Conservation (phyloP, 208 protist species). For the Lotmaria passim region DNA sequence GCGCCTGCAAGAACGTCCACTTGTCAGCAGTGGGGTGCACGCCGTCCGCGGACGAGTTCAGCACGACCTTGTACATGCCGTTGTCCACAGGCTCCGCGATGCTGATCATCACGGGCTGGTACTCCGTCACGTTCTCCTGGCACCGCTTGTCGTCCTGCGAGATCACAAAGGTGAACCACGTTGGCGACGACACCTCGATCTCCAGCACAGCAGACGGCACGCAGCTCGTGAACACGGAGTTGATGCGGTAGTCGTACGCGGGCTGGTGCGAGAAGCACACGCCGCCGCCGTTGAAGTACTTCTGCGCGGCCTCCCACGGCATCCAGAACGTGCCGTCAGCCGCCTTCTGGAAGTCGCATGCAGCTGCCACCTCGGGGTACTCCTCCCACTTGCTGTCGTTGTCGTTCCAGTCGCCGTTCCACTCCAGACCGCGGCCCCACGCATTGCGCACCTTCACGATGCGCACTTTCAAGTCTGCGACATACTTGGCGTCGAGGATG, state of each 20-base stretch:
- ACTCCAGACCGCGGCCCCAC: constrained; percentile 64
- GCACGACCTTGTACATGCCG: constrained; percentile 63
- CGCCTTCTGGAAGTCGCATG: constrained; percentile 62
- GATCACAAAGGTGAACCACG: constrained; percentile 75
- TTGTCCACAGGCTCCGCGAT: constrained; percentile 55
- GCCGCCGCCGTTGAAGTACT: constrained; percentile 88
- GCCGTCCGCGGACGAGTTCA: constrained; percentile 80
- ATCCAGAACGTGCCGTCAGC: constrained; percentile 87
- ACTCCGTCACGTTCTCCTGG: constrained; percentile 43
- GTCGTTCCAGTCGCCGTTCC: constrained; percentile 80
- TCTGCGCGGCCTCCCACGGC: constrained; percentile 65
- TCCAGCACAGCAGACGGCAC: constrained; percentile 74
- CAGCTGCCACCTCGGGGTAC: constrained; percentile 73
- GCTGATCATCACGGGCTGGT: constrained; percentile 87
- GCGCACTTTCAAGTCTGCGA: constrained; percentile 51
- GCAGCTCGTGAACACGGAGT: constrained; percentile 67
- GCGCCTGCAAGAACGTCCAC: constrained; percentile 83
- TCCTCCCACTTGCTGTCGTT: constrained; percentile 75
- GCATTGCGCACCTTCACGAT: constrained; percentile 81
- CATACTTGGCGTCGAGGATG: constrained; percentile 64
- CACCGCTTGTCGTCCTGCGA: constrained; percentile 78
- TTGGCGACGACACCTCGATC: constrained; percentile 62
- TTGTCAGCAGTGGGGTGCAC: constrained; percentile 59
- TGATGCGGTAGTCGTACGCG: constrained; percentile 81
- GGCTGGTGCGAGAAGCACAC: constrained; percentile 74